These are phyloP conservation scores for Gymnopilus junonius DNA, from an alignment of 768 basidiomycete genomes.

Conservation along the genomic window DNA sequence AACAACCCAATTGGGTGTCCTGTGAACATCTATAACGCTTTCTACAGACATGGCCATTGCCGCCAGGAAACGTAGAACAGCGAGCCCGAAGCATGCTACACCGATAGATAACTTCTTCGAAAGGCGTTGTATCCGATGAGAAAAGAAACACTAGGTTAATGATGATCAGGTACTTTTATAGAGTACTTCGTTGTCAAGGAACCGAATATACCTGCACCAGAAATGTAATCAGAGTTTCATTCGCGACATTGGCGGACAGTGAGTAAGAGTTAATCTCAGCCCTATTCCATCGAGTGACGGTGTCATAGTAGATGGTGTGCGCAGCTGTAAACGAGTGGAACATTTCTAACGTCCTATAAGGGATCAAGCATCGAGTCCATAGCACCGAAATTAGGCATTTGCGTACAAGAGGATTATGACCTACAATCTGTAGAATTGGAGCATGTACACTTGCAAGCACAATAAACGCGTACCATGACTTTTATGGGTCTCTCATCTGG, in stretches of 20 bases:
- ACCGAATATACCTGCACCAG: constrained; percentile 11
- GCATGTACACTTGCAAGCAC: not conserved
- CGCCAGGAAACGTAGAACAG: constrained; percentile 14
- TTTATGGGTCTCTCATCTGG: constrained; percentile 15
- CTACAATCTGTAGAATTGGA: not conserved
- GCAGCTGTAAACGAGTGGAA: constrained; percentile 12
- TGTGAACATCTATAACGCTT: constrained; percentile 16
- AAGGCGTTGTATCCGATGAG: constrained; percentile 19
- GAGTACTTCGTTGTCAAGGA: not conserved
- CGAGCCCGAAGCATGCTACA: constrained; percentile 16
- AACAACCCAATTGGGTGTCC: constrained; percentile 18
- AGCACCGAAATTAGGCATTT: not conserved
- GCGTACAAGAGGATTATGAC: constrained; percentile 17
- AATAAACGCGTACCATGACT: constrained; percentile 9
- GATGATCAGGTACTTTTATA: not conserved
- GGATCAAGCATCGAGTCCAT: no score
- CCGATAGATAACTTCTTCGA: constrained; percentile 14
- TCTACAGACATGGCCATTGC: constrained; percentile 17
- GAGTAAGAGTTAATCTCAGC: constrained; percentile 14
- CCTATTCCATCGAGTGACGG: constrained; percentile 6
- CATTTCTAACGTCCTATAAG: constrained; percentile 6
- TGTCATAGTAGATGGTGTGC: constrained; percentile 13
- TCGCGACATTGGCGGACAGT: constrained; percentile 8
- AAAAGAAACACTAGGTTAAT: constrained; percentile 18
- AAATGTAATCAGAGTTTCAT: constrained; percentile 12